Conservation (phyloP, 768 basidiomycete species). For the Rhodotorula kratochvilovae region DNA sequence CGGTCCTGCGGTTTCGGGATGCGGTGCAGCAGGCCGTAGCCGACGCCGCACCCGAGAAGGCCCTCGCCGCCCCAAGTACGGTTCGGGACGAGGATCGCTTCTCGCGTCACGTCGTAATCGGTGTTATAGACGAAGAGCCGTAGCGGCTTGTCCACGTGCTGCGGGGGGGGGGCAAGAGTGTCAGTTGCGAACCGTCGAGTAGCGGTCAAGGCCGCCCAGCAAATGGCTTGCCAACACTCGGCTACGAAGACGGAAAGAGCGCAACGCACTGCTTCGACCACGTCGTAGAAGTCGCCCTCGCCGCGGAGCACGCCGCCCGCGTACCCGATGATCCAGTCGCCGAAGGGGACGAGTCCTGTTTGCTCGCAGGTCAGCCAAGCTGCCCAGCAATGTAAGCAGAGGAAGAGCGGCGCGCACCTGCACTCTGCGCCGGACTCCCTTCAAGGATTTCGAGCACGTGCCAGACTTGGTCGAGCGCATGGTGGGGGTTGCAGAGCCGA, state of each 20-base stretch:
- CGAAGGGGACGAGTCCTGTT: constrained; percentile 83
- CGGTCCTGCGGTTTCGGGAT: constrained; percentile 74
- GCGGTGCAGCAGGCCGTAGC: constrained; percentile 80
- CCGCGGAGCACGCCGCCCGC: constrained; percentile 84
- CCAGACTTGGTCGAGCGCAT: constrained; percentile 83
- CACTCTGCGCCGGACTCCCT: constrained; percentile 91
- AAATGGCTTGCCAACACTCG: too few species aligned
- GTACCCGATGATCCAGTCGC: constrained; percentile 78
- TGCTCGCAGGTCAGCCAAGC: constrained; percentile 38
- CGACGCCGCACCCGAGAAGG: constrained; percentile 88
- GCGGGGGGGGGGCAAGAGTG: constrained; percentile 17
- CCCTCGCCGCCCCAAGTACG: constrained; percentile 97
- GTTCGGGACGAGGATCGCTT: constrained; percentile 64
- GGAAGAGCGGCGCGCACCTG: constrained; percentile 47
- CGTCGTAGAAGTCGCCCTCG: constrained; percentile 92
- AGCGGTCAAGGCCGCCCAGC: too few species aligned
- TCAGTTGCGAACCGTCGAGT: too few species aligned
- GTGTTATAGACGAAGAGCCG: constrained; percentile 94
- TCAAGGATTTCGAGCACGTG: constrained; percentile 95
- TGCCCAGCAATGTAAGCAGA: too few species aligned
- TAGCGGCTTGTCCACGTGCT: constrained; percentile 92
- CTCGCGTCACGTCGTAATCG: constrained; percentile 77
- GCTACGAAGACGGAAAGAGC: constrained; percentile 2
- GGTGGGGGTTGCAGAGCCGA: constrained; percentile 84
- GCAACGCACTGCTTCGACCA: constrained; percentile 75